Percentiles rank a stretch among this genome's conserved stretches.
phyloP scores from a whole-genome alignment of 257 asterid genomes.

The Nicotiana obtusifolia region DNA sequence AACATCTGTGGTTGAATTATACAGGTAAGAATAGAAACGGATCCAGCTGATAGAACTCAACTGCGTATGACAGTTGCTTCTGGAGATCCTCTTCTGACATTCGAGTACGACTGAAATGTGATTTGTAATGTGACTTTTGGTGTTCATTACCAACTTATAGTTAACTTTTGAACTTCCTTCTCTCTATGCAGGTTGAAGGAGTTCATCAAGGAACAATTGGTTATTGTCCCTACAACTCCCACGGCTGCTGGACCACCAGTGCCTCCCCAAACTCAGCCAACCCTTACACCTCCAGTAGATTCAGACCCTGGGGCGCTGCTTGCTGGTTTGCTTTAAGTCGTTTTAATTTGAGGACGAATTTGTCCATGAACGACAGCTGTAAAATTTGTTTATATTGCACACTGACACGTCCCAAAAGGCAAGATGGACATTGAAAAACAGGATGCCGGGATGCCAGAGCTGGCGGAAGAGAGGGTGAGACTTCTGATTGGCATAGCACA shows the following conservation, averaged over 20 bases:
- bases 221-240: constrained; percentile 53
- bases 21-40: constrained; percentile 91
- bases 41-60: constrained; percentile 95
- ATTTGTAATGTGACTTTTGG: background rate
- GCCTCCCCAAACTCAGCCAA: constrained; percentile 53
- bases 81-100: constrained; percentile 76
- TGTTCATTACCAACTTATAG: background rate
- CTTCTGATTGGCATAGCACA: constrained; percentile 17
- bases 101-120: constrained; percentile 48
- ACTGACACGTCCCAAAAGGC: constrained; percentile 14
- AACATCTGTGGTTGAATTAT: constrained; percentile 6
- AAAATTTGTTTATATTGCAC: constrained; percentile 34
- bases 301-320: constrained; percentile 74
- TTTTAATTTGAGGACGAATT: background rate
- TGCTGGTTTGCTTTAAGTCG: constrained; percentile 67
- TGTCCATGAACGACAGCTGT: constrained; percentile 19
- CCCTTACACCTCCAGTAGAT: constrained; percentile 39
- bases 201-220: constrained; percentile 72
- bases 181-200: constrained; percentile 59
- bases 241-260: constrained; percentile 30
- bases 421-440: constrained; percentile 7
- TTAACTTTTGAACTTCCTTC: background rate
- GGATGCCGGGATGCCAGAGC: constrained; percentile 33
- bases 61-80: constrained; percentile 87
- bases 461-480: constrained; percentile 39